Base-by-base conservation (phyloP, 1,284 basidiomycete species). In the Irpex rosettiformis region DNA sequence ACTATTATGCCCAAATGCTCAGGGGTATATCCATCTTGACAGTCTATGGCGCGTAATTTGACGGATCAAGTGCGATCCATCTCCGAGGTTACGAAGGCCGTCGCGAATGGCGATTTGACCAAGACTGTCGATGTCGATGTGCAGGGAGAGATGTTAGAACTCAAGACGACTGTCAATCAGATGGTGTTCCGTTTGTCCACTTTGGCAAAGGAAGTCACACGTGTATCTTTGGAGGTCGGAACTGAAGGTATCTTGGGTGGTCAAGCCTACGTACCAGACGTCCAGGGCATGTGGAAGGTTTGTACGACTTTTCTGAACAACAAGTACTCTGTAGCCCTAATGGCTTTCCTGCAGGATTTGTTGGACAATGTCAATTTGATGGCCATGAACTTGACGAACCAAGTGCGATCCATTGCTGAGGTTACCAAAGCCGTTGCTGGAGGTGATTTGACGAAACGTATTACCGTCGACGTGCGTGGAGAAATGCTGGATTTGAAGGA, bases 1-100 rank as follows among this genome's bases (percentile, higher is more conserved):
- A 18, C 16, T 21, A 18, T 54, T 25, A 43, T 30, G 48, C 3
- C 4, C 13, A 25, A 7, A 10, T 21, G 27, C 27, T 51, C 24
- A 51, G 10, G 24, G 48, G 27, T 22, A 10, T 5, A 24, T 51
- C 54, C 25, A 28, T 28, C 6, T 53, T 33, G n/a, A 25, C 64
- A 82, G 80, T 93, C 91, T 87, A 94, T 90, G 86, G 94, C 94
- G 0, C 85, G 85, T 54, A 97, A 96, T 72, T 78, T 98, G 66
- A 98, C 96, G 1, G 91, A 96, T 67, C 96, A 99, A 83, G 96
- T 98, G 64, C 89, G 96, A 66, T 95, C 94, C 59, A 98, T 99
- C 62, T 96, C 96, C 1, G 88, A 93, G 69, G 96, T 99, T 51
- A 99, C 97, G 28, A 98, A 96, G 72, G 93, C 94, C 47, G 96